Evolutionary conservation across 257 asterid species (phyloP), one percentile per base, ranked within the genome.

Genomic region (Fraxinus pennsylvanica): DNA sequence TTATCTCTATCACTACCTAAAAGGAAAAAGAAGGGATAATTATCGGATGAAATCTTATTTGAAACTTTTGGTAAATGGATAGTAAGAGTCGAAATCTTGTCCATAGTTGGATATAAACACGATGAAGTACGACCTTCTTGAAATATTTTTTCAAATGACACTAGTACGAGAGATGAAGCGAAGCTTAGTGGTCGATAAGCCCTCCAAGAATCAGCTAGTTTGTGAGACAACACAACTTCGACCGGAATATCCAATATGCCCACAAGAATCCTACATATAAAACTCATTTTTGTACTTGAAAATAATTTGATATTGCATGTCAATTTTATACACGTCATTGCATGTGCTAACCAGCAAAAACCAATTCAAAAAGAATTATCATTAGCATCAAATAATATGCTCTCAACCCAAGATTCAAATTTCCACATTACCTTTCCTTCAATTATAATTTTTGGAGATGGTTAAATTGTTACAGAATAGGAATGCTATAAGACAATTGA

Each of bases 261-360:
- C 32, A 22, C 12, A 25, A 10, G 9, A 63, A 27, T 22, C 35
- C 69, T 63, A 25, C 35, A 63, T 4, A 63, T 63, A 22, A 22
- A 32, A 14, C 59, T 75, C 29, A 74, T 76, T 29, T 78, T 59
- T 63, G 50, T 47, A 39, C 14, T 52, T 10, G 15, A 21, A 76
- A 47, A n/a, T 3, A 9, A 21, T 15, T 38, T 73, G 66, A 30
- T 38, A 47, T 45, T 67, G 73, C n/a, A 39, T 0, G 32, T 59
- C 67, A 59, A n/a, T 2, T 59, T 59, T 59, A 59, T 7, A n/a
- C 3, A 59, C 29, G 29, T 6, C 12, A n/a, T 59, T 2, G 25
- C 67, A 59, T 59, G 29, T 21, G 67, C 65, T 21, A 21, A 59
- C 29, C 67, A 59, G 30, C 67, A 59, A 59, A 1, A 57, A 19